phyloP scores from a whole-genome alignment of 306 rosid genomes.

The Vigna angularis region DNA sequence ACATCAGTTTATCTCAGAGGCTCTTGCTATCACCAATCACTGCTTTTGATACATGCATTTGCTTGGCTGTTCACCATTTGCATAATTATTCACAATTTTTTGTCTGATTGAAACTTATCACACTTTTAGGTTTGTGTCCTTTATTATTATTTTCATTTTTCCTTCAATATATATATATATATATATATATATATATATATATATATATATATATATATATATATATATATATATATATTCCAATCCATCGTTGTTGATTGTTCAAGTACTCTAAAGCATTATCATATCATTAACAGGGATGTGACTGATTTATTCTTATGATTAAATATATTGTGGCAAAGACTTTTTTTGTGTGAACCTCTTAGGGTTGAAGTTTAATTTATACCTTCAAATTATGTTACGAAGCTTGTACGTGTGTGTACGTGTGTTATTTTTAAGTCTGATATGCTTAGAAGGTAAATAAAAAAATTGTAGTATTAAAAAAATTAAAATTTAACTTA shows the following conservation, averaged over 20 bases:
- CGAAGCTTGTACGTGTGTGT: no score
- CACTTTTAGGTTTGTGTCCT: constrained; percentile 27
- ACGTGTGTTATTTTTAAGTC: no score
- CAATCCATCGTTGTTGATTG: neutral
- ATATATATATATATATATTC: neutral
- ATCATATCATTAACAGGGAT: neutral
- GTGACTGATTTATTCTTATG: constrained; percentile 1
- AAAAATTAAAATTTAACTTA: no score
- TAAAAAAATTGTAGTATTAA: no score
- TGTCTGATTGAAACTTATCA: neutral
- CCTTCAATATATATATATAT: neutral
- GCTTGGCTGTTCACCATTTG: constrained; percentile 37
- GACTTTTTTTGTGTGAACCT: neutral
- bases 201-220: no score
- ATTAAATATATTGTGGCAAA: neutral
- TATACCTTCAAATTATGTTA: neutral
- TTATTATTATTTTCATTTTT: neutral
- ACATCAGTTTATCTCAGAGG: neutral
- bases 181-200: no score
- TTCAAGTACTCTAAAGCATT: constrained; percentile 20
- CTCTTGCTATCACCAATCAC: neutral
- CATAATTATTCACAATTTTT: constrained; percentile 16
- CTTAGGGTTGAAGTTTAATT: neutral
- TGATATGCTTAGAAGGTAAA: no score
- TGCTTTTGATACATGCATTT: neutral